These are phyloP conservation scores for Wallacemonas collosoma DNA, from an alignment of 208 protist genomes.

Conservation along the genomic window DNA sequence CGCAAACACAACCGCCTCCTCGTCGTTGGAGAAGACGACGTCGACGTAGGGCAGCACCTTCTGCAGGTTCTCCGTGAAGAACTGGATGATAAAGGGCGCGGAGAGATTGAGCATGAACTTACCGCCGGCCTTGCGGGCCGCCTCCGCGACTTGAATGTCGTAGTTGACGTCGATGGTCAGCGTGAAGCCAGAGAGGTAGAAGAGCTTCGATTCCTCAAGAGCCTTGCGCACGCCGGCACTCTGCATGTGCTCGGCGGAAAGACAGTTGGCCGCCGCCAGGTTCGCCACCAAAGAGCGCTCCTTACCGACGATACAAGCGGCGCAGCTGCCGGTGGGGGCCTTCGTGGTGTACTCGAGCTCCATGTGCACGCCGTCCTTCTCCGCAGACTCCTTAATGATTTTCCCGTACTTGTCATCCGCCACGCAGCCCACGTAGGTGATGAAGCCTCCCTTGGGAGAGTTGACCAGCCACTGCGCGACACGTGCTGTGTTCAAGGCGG, in stretches of 20 bases:
- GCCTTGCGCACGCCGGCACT: slow-evolving; percentile 53
- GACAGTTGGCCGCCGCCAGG: slow-evolving; percentile 96
- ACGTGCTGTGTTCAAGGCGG: slow-evolving; percentile 97
- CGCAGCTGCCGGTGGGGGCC: slow-evolving; percentile 96
- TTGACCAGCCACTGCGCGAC: slow-evolving; percentile 94
- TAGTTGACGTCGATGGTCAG: slow-evolving; percentile 93
- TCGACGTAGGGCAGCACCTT: slow-evolving; percentile 93
- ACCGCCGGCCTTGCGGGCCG: slow-evolving; percentile 85
- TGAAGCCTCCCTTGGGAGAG: slow-evolving; percentile 45
- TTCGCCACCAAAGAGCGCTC: slow-evolving; percentile 97
- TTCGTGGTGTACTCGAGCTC: slow-evolving; percentile 86
- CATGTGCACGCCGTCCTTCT: slow-evolving; percentile 91
- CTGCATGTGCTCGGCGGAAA: slow-evolving; percentile 91
- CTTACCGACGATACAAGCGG: slow-evolving; percentile 94
- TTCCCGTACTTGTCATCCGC: slow-evolving; percentile 95
- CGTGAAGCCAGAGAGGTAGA: slow-evolving; percentile 97
- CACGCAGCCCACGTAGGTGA: slow-evolving; percentile 94
- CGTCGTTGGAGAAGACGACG: slow-evolving; percentile 96
- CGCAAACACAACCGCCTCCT: slow-evolving; percentile 91
- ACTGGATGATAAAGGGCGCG: slow-evolving; percentile 96
- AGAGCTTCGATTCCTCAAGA: slow-evolving; percentile 68
- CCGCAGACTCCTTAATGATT: slow-evolving; percentile 76
- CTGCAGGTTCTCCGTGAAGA: slow-evolving; percentile 93
- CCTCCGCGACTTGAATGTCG: slow-evolving; percentile 91
- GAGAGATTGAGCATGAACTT: slow-evolving; percentile 96